Percentiles rank a stretch among this genome's conserved stretches.
These are phyloP conservation scores for Lasiodiplodia sp. DNA, from an alignment of 2,329 filamentous ascomycete genomes.

Conservation along the genomic window DNA sequence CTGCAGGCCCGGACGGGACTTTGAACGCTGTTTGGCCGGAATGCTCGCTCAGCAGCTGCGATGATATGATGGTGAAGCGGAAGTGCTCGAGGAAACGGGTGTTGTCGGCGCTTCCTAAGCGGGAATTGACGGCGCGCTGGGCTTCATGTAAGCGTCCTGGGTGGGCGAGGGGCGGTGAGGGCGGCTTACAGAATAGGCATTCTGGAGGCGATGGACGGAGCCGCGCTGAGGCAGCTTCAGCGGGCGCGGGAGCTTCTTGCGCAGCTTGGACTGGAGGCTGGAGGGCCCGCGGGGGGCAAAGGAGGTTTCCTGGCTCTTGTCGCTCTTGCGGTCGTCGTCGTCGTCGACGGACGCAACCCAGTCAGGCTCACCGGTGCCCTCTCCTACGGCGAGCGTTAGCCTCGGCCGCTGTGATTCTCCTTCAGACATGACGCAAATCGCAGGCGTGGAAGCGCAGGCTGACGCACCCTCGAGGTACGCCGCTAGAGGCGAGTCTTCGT, in stretches of 20 bases:
- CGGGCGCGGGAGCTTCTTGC: constrained; percentile 58
- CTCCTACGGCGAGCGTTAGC: constrained; percentile 42
- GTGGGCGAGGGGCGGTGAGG: constrained; percentile 4
- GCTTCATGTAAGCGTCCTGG: constrained; percentile 28
- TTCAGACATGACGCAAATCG: constrained; percentile 31
- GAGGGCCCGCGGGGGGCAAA: constrained; percentile 61
- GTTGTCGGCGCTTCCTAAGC: constrained; percentile 79
- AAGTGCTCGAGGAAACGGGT: constrained; percentile 89
- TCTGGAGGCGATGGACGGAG: constrained; percentile 48
- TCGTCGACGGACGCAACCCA: constrained; percentile 29
- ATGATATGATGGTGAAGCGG: constrained; percentile 90
- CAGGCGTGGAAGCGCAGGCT: constrained; percentile 24
- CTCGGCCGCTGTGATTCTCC: constrained; percentile 22
- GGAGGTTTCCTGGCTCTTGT: constrained; percentile 36
- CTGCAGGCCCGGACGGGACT: constrained; percentile 39
- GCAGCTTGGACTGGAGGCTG: constrained; percentile 56
- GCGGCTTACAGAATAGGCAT: constrained; percentile 46
- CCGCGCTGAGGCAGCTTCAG: constrained; percentile 50
- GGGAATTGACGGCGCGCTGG: constrained; percentile 73
- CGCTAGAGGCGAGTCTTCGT: constrained; percentile 86
- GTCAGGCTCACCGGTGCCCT: constrained; percentile 39
- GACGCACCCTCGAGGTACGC: constrained; percentile 84
- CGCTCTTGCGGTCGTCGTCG: not conserved
- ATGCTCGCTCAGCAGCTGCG: constrained; percentile 81
- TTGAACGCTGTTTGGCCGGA: constrained; percentile 51